Conservation (phyloP, 345 rosid species). For the Theobroma cacao region DNA sequence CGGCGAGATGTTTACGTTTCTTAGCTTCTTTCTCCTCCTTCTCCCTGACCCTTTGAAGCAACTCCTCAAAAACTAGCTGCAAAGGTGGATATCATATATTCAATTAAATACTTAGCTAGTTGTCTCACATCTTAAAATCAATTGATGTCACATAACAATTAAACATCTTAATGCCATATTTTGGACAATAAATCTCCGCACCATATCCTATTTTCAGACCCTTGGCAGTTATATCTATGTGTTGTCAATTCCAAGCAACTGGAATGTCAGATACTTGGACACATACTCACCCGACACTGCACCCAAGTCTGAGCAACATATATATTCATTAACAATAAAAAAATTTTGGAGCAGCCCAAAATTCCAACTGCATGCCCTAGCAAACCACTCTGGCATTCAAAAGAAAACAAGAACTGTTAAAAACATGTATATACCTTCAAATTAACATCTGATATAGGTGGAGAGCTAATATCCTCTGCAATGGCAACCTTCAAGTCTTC, state of each 20-base stretch:
- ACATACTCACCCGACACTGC: too few species aligned
- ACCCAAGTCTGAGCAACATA: background rate
- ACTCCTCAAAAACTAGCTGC: conserved; percentile 75
- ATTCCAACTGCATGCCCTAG: background rate
- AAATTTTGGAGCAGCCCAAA: background rate
- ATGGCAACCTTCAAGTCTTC: conserved; percentile 75
- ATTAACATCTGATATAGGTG: conserved; percentile 59
- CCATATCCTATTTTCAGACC: conserved; percentile 5
- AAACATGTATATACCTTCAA: conserved; percentile 44
- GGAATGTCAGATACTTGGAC: background rate
- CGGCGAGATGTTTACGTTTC: conserved; percentile 60
- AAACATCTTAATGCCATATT: background rate
- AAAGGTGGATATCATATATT: conserved; percentile 20
- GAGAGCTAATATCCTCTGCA: conserved; percentile 44
- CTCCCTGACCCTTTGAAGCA: conserved; percentile 77
- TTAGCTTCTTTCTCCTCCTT: conserved; percentile 92
- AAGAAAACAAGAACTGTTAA: background rate
- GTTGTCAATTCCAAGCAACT: background rate
- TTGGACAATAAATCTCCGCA: background rate
- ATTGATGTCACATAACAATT: background rate
- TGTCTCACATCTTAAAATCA: background rate
- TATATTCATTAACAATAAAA: background rate
- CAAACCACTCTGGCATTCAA: background rate
- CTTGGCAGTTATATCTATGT: background rate
- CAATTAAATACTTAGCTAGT: conserved; percentile 10